phyloP scores from a whole-genome alignment of 2,329 filamentous ascomycete genomes.

The Fusarium cicatricum region DNA sequence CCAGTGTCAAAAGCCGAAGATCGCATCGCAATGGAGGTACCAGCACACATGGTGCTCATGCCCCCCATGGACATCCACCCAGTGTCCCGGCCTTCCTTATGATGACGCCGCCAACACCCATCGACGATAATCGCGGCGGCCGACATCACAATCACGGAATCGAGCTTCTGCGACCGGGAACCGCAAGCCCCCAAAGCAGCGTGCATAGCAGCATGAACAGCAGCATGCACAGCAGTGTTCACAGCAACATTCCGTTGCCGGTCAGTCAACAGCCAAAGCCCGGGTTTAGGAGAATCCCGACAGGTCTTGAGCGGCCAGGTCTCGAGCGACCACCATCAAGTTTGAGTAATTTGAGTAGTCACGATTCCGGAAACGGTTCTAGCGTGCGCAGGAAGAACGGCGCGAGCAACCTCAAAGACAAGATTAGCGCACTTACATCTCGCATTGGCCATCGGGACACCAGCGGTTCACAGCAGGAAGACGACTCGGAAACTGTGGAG shows the following conservation, averaged over 20 bases:
- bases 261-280: conserved; percentile 27
- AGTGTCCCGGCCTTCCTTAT: conserved; percentile 53
- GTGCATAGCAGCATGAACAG: conserved; percentile 26
- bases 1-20: conserved; percentile 58
- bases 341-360: conserved; percentile 43
- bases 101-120: conserved; percentile 58
- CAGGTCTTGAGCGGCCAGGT: conserved; percentile 28
- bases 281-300: conserved; percentile 36
- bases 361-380: conserved; percentile 28
- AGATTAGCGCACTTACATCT: conserved; percentile 47
- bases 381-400: conserved; percentile 42
- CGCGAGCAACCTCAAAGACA: conserved; percentile 47
- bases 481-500: conserved; percentile 31
- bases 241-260: conserved; percentile 25
- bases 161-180: conserved; percentile 46
- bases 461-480: conserved; percentile 31
- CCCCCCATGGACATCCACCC: conserved; percentile 31
- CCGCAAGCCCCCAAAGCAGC: conserved; percentile 43
- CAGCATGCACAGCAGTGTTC: conserved; percentile 35
- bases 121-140: conserved; percentile 39
- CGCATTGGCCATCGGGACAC: conserved; percentile 39
- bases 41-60: conserved; percentile 28
- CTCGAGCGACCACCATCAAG: conserved; percentile 46
- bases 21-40: conserved; percentile 51
- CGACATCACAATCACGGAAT: conserved; percentile 38